Conservation (phyloP, 1,284 basidiomycete species). For the Stereum hirsutum region DNA sequence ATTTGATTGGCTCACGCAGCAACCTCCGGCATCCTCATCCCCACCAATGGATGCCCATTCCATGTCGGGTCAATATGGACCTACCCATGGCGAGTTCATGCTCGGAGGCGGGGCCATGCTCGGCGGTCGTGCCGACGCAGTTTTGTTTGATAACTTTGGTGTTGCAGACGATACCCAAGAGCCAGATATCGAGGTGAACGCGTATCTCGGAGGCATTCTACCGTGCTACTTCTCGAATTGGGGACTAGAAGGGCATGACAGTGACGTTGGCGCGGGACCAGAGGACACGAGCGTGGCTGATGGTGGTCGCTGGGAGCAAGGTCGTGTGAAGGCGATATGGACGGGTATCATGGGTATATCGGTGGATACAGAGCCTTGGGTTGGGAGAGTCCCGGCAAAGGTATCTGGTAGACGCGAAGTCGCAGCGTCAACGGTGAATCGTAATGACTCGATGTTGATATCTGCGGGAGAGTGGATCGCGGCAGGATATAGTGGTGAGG, state of each 20-base stretch:
- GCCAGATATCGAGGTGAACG: conserved; percentile 32
- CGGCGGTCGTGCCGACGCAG: conserved; percentile 21
- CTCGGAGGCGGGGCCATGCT: conserved; percentile 43
- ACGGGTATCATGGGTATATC: conserved; percentile 44
- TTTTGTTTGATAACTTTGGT: too few species aligned
- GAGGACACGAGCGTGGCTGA: too few species aligned
- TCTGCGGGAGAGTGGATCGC: conserved; percentile 36
- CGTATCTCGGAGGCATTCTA: conserved; percentile 25
- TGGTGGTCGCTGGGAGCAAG: conserved; percentile 29
- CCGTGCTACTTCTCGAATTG: conserved; percentile 30
- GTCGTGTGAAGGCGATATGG: conserved; percentile 38
- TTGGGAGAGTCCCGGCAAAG: conserved; percentile 30
- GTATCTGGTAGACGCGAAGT: conserved; percentile 22
- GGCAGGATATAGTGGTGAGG: conserved; percentile 56
- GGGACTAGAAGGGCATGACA: too few species aligned
- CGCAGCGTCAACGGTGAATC: not conserved
- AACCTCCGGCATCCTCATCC: conserved; percentile 33
- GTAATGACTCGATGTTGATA: not conserved
- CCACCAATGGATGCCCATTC: too few species aligned
- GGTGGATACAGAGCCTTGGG: conserved; percentile 34
- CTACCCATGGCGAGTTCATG: conserved; percentile 60
- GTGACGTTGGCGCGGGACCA: too few species aligned
- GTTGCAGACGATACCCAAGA: conserved; percentile 28
- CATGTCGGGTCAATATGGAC: too few species aligned
- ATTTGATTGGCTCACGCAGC: conserved; percentile 75